These are phyloP conservation scores for Rusavskia elegans DNA, from an alignment of 495 filamentous ascomycete species.

Conservation along the genomic window DNA sequence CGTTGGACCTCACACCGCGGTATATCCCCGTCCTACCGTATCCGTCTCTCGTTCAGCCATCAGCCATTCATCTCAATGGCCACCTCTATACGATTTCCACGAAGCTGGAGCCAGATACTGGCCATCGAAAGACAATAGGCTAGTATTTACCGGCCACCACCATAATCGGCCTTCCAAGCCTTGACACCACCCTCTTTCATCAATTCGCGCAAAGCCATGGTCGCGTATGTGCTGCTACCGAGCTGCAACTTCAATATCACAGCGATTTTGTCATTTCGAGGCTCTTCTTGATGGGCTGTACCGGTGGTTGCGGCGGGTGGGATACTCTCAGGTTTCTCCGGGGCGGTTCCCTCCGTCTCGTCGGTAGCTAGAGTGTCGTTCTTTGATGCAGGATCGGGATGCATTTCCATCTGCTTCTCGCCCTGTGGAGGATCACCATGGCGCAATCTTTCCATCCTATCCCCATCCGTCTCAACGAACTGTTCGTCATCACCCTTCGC, in stretches of 20 bases:
- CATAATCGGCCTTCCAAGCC: slow-evolving; percentile 50
- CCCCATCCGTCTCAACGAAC: slow-evolving; percentile 72
- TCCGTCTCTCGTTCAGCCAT: no score
- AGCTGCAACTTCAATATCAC: slow-evolving; percentile 77
- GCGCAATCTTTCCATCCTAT: slow-evolving; percentile 23
- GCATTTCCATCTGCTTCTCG: no score
- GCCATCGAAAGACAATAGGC: background rate
- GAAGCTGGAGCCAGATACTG: background rate
- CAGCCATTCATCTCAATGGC: no score
- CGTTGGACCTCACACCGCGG: no score
- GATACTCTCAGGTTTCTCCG: no score
- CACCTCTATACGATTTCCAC: no score
- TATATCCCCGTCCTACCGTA: no score
- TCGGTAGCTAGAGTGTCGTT: no score
- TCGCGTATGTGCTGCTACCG: slow-evolving; percentile 79
- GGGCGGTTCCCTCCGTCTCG: no score
- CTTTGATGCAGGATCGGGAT: no score
- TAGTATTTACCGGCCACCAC: slow-evolving; percentile 23
- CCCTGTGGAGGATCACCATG: background rate
- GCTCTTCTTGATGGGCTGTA: slow-evolving; percentile 3
- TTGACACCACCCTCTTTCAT: slow-evolving; percentile 46
- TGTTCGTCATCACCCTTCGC: slow-evolving; percentile 50
- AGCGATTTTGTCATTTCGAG: slow-evolving; percentile 42
- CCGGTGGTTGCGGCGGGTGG: no score
- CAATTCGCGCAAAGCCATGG: slow-evolving; percentile 82